Evolutionary conservation across 2,329 filamentous ascomycete species (phyloP), one percentile per base, ranked within the genome.

Genomic region (Diaporthe humulicola): DNA sequence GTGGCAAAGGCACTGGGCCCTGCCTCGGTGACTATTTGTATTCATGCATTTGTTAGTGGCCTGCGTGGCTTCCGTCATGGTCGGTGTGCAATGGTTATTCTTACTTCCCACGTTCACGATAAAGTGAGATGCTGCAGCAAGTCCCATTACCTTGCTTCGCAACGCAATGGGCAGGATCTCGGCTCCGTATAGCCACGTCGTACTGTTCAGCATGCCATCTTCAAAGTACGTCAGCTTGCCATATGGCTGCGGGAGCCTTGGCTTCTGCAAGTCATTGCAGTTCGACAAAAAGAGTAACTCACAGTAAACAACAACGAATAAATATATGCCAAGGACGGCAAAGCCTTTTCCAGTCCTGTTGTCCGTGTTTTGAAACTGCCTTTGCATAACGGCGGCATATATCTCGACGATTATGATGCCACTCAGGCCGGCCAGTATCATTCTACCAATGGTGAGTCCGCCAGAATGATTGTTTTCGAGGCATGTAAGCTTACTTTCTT

Each of bases 331-430:
- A 1, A 91, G 81, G 38, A 91, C 86, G 0, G 90, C 88, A 78
- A 91, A 91, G 0, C 88, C 90, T 78, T 91, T 91, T 50, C 90
- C 90, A 38, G 90, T 78, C 6, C 82, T 81, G 78, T 90, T 91
- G 73, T 89, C 79, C 0, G 87, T 89, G 75, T 89, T 83, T 78
- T 91, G 88, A 78, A 91, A 91, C 60, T 86, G 80, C 38, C 84
- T 83, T 80, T 91, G 89, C 88, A 91, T 91, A 56, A 91, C 86
- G 1, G 90, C 88, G 0, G 89, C 85, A 77, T 91, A 91, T 70
- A 91, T 90, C 77, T 91, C 88, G 64, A 89, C 86, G n/a, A 90
- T 17, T 19, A 90, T 83, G 56, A 91, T 85, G 1, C 88, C 87
- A 6, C 80, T 77, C 4, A 91, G 79, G 8, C 90, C 90, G 2